Base-by-base conservation (phyloP, 2,329 filamentous ascomycete genomes). In the Ophiosphaerella korrae region DNA sequence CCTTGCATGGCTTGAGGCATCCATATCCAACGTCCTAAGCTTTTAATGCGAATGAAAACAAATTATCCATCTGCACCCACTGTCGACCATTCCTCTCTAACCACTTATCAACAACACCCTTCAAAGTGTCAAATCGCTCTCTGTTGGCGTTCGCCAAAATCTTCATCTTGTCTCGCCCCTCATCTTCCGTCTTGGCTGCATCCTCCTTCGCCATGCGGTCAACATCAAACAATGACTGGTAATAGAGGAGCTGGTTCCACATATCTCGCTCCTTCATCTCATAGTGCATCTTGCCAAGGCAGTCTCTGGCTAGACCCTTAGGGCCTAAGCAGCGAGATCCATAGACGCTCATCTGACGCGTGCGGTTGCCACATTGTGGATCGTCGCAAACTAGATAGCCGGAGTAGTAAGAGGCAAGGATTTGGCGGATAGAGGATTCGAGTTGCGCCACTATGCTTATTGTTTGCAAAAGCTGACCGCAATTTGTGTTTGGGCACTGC, bases 231-330 rank as follows among this genome's bases (percentile, higher is more conserved):
- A 97, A 76, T 42, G 83, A 83, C 26, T 88, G 84, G 71, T 92
- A 89, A 77, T 96, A 99, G 47, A 97, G 77, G 35, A 99, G 80
- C 76, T 99, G 94, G 73, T 96, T 97, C 77, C 97, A 97, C 52
- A 97, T 82, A 66, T 88, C 88, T 76, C 94, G 93, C 77, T 97
- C 94, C 1, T 84, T 82, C 67, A 90, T 88, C 76, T 95, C 92
- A 71, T 92, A 97, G 18, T 84, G 79, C 92, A 99, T 97, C 42
- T 85, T 85, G 16, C 94, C 94, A 3, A 87, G 78, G 72, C 94
- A 99, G 48, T 91, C 92, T 48, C 87, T 84, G 0, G 89, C 93
- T 3, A 94, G 86, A 1, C 92, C 92, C 61, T 87, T 88, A 13
- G 93, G 90, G 0, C 94, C 94, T 5, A 97, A 80, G 71, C 94